A percentile compares a stretch with the other conserved stretches of the same genome.
phyloP scores from a whole-genome alignment of 2,329 filamentous ascomycete species.

The Trichoderma semiorbis region DNA sequence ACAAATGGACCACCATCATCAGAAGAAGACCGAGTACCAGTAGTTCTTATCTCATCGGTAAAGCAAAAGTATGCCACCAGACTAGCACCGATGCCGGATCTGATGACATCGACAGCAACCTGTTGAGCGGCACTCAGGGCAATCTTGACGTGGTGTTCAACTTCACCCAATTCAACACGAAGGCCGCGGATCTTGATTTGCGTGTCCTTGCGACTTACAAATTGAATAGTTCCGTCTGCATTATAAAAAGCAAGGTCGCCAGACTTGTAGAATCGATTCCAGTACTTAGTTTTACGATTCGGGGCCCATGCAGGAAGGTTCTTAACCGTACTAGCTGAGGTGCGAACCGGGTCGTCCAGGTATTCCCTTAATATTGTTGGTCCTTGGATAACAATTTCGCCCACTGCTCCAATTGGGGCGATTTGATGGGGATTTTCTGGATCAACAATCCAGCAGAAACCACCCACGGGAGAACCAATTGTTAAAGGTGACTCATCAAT shows the following conservation, averaged over 20 bases:
- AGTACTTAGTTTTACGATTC: not conserved
- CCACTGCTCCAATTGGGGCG: conserved; percentile 6
- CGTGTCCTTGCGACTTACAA: conserved; percentile 9
- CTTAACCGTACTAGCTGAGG: not conserved
- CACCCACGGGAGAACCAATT: conserved; percentile 13
- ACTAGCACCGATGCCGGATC: not conserved
- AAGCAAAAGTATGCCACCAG: conserved; percentile 16
- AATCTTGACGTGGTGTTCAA: conserved; percentile 15
- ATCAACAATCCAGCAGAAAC: conserved; percentile 15
- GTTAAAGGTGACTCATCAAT: conserved; percentile 13
- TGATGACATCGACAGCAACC: conserved; percentile 13
- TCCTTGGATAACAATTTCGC: conserved; percentile 19
- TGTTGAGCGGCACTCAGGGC: not conserved
- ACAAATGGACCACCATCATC: conserved; percentile 17
- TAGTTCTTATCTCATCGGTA: conserved; percentile 3
- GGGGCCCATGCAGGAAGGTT: conserved; percentile 14
- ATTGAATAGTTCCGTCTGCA: conserved; percentile 12
- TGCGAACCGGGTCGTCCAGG: conserved; percentile 9
- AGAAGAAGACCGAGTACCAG: not conserved
- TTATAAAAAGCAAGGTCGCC: conserved; percentile 15
- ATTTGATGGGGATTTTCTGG: conserved; percentile 11
- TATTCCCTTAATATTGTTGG: conserved; percentile 17
- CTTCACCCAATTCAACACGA: conserved; percentile 17
- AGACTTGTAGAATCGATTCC: conserved; percentile 16
- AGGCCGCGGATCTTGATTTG: conserved; percentile 14